Evolutionary conservation across 2,329 filamentous ascomycete species (phyloP), one percentile per base, ranked within the genome.

Genomic region (Nemania bipapillata): DNA sequence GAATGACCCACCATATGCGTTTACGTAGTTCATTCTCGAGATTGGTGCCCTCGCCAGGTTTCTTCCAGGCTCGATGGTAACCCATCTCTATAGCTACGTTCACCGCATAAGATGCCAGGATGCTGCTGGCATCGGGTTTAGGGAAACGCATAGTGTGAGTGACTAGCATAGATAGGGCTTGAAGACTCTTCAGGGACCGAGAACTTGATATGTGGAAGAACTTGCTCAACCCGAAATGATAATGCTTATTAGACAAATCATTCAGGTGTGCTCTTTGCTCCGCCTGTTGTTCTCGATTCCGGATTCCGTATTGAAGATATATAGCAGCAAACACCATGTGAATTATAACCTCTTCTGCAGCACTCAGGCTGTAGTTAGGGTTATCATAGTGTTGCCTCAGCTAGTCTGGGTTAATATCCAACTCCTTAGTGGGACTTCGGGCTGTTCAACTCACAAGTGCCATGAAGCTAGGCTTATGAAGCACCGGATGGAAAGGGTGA

Each of bases 261-360:
- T 91, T 88, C 60, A 91, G 81, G 45, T 85, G 83, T 6, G 82
- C 81, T 68, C 86, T 84, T 66, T 86, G 83, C 3, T 85, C 83
- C 17, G 85, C 78, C 65, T 87, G 81, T 66, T 87, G 81, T 68
- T 88, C 84, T 69, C 84, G 83, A 73, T 93, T 94, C 22, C 92
- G 86, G 4, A 89, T 83, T n/a, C 90, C 90, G 68, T 90, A 92
- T 74, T 96, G 92, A 73, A 91, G 93, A 76, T 90, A 90, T 73
- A 95, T 91, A 57, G 89, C 90, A 11, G 92, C 90, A 66, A 96
- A 90, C 49, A 96, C 86, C 88, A 94, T 92, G 78, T 95, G 91
- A 0, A 94, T 85, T 65, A 89, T 88, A 47, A 92, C 91, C 1
- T 85, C 84, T 76, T 96, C 90, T 1, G 91, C 85, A 0, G 86